Base-by-base conservation (phyloP, 257 asterid genomes). In the Linderniella brevidens region DNA sequence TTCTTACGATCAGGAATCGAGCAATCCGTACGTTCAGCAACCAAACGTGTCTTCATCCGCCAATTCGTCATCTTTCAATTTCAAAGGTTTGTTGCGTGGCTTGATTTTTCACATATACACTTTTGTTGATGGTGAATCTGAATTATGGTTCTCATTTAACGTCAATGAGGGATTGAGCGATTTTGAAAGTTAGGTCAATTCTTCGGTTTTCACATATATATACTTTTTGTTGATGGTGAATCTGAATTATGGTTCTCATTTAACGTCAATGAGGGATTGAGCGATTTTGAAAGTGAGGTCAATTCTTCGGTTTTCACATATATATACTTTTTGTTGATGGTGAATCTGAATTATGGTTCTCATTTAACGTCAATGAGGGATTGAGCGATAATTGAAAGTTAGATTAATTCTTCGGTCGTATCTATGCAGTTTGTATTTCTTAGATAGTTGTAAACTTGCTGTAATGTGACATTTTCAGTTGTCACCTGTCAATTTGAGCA, bases 21-120 rank as follows among this genome's bases (percentile, higher is more conserved):
- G 59, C 50, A 72, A 77, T 66, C 92, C 86, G 5, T 78, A 80
- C 58, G 77, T 70, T 14, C 64, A 75, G 68, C 64, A 75, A 70
- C 35, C 94, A 44, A 69, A 77, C 8, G 68, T 86, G 41, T 25
- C 32, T 6, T 60, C 77, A 16, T 58, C 72, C 35, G 41, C 56
- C 43, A 58, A 72, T 64, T 41, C 81, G 8, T 58, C 83, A 37
- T 68, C 95, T 0, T 69, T 78, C 69, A 71, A 81, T 63, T 62
- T 88, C 58, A 88, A 78, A 77, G 75, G 98, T 87, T 46, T 50
- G 70, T 20, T 29, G 10, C 62, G 13, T 44, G 37, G 11, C 8
- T 57, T 53, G 64, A 64, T 52, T 13, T 39, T 11, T 10, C 15
- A 39, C 6, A 25, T 25, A 25, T 25, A 25, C 6, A 6, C 32